A percentile compares a stretch with the other conserved stretches of the same genome.
phyloP scores from a whole-genome alignment of 225 moss, liverwort and hornwort genomes.

The Antitrichia curtipendula region DNA sequence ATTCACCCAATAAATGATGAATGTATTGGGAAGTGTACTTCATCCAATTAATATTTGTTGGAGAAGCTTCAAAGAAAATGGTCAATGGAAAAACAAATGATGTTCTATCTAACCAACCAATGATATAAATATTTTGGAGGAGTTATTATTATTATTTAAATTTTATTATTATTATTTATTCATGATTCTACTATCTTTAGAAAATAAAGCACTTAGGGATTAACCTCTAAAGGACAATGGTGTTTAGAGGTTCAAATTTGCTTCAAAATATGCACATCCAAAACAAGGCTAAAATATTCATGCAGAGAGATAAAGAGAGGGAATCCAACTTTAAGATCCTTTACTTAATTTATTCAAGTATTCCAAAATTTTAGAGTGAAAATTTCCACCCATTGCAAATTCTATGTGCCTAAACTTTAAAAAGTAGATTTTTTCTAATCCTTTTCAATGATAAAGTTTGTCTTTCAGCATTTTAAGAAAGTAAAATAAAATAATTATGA shows the following conservation, averaged over 20 bases:
- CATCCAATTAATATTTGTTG: neutral
- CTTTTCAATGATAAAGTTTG: neutral
- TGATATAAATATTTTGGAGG: neutral
- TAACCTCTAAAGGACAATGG: neutral
- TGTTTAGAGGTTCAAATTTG: no score
- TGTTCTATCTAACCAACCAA: neutral
- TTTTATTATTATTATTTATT: neutral
- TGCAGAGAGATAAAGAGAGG: neutral
- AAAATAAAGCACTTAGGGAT: neutral
- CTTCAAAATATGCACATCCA: no score
- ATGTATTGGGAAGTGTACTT: neutral
- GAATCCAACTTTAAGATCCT: neutral
- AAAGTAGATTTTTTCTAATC: accelerated
- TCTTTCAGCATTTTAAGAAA: neutral
- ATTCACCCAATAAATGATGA: neutral
- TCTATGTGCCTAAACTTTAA: neutral
- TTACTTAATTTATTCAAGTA: neutral
- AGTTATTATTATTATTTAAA: neutral
- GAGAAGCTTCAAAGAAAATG: neutral
- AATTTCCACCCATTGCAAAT: neutral
- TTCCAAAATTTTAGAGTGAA: neutral
- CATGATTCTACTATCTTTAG: neutral
- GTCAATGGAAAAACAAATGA: neutral
- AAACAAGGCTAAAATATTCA: neutral
- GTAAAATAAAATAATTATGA: accelerated